These are phyloP conservation scores for Orbilia brochopaga DNA, from an alignment of 2,329 filamentous ascomycete species.

Conservation along the genomic window DNA sequence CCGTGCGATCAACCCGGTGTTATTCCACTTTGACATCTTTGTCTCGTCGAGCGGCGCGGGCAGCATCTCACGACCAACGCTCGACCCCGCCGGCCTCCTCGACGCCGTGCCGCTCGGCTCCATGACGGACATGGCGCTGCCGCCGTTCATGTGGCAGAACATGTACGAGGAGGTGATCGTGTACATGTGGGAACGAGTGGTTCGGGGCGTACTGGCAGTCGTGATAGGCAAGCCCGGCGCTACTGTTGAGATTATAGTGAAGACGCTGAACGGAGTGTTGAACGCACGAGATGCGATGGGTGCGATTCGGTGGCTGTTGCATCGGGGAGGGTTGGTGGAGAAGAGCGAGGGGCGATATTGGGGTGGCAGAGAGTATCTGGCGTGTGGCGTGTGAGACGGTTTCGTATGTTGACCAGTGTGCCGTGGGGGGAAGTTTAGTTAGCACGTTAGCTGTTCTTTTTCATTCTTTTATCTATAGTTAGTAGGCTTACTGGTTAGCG, in stretches of 20 bases:
- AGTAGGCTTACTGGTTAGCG: too few relatives aligned
- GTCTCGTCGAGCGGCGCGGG: slow-evolving; percentile 2
- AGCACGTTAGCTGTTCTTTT: not conserved
- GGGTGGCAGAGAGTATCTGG: slow-evolving; percentile 39
- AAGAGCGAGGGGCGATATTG: slow-evolving; percentile 35
- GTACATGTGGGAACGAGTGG: slow-evolving; percentile 45
- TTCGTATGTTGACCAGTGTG: not conserved
- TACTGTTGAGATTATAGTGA: slow-evolving; percentile 6
- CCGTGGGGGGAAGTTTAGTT: not conserved
- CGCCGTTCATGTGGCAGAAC: slow-evolving; percentile 48
- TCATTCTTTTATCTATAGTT: slow-evolving; percentile 2
- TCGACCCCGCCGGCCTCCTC: slow-evolving; percentile 24
- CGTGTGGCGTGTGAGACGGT: slow-evolving; percentile 29
- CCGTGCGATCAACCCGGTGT: slow-evolving; percentile 38
- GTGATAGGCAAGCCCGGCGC: slow-evolving; percentile 41
- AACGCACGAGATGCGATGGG: slow-evolving; percentile 31
- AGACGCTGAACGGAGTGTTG: slow-evolving; percentile 34
- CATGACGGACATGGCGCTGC: slow-evolving; percentile 38
- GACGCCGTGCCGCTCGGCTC: slow-evolving; percentile 31
- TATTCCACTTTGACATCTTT: slow-evolving; percentile 47
- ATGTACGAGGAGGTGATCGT: slow-evolving; percentile 45
- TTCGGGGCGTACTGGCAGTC: slow-evolving; percentile 36
- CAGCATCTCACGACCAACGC: slow-evolving; percentile 15
- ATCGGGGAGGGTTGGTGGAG: slow-evolving; percentile 35
- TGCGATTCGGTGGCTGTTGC: slow-evolving; percentile 34